These are phyloP conservation scores for Saururus chinensis DNA, from an alignment of 164 flowering plant species.

Conservation along the genomic window DNA sequence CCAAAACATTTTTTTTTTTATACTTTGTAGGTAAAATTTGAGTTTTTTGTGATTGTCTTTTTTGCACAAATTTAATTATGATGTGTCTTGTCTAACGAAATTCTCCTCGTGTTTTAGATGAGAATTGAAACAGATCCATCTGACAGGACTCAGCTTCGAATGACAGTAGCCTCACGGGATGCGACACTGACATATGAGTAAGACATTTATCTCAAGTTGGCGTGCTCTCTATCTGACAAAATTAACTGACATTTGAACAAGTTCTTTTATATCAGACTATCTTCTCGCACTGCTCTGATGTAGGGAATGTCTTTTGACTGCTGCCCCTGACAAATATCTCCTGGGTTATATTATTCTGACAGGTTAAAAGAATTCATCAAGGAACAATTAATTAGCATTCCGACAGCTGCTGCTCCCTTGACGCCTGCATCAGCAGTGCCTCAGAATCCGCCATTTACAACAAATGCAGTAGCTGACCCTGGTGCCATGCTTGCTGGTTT, in stretches of 20 bases:
- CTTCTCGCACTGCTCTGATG: not conserved
- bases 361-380: slow-evolving; percentile 96
- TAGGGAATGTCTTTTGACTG: not conserved
- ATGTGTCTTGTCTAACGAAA: too few species aligned
- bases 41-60: not conserved
- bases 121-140: slow-evolving; percentile 99
- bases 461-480: slow-evolving; percentile 51
- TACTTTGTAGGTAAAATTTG: too few species aligned
- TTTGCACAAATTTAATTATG: not conserved
- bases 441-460: slow-evolving; percentile 29
- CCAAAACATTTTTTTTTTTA: too few species aligned
- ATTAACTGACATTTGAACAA: not conserved
- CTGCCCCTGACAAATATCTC: not conserved
- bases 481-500: slow-evolving; percentile 87
- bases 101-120: slow-evolving; percentile 28
- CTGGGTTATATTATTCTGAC: slow-evolving; percentile 8
- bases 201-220: slow-evolving; percentile 7
- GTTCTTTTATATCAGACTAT: not conserved
- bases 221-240: not conserved
- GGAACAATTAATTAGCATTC: slow-evolving; percentile 72
- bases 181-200: slow-evolving; percentile 86
- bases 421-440: slow-evolving; percentile 32
- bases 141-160: slow-evolving; percentile 91
- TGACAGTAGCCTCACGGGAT: slow-evolving; percentile 92
- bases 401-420: slow-evolving; percentile 23